These are phyloP conservation scores for Pyrenophora tritici-repentis DNA, from an alignment of 2,329 filamentous ascomycete species.

Conservation along the genomic window DNA sequence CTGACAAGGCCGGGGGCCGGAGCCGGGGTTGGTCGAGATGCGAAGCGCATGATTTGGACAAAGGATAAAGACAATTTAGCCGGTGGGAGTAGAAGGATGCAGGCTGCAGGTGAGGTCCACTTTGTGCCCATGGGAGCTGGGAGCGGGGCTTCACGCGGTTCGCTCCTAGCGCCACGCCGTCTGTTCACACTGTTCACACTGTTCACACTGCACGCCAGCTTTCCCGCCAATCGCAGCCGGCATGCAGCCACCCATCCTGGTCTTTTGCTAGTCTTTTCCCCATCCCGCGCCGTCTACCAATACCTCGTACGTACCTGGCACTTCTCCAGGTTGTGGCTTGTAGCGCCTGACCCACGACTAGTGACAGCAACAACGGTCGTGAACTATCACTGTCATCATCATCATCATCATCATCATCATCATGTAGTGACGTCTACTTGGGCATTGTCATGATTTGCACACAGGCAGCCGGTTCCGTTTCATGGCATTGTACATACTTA, in stretches of 20 bases:
- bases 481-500: slow-evolving; percentile 18
- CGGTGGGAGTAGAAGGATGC: slow-evolving; percentile 5
- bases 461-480: slow-evolving; percentile 22
- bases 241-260: no score
- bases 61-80: slow-evolving; percentile 12
- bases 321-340: slow-evolving; percentile 28
- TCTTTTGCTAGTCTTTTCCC: no score
- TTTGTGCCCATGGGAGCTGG: background rate
- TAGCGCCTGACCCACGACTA: slow-evolving; percentile 28
- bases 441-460: slow-evolving; percentile 27
- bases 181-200: slow-evolving; percentile 2
- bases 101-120: no score
- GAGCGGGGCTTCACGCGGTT: slow-evolving; percentile 5
- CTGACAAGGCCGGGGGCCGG: slow-evolving; percentile 1
- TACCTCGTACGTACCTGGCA: background rate
- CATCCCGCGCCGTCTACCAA: slow-evolving; percentile 16
- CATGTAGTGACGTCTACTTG: slow-evolving; percentile 5
- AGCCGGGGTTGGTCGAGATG: background rate
- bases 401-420: no score
- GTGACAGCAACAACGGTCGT: slow-evolving; percentile 13
- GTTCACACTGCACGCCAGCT: slow-evolving; percentile 13
- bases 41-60: slow-evolving; percentile 7
- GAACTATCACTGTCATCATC: background rate
- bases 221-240: slow-evolving; percentile 13
- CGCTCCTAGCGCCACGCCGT: slow-evolving; percentile 7